These are phyloP conservation scores for Beauveria bassiana DNA, from an alignment of 2,329 filamentous ascomycete species.

Conservation along the genomic window DNA sequence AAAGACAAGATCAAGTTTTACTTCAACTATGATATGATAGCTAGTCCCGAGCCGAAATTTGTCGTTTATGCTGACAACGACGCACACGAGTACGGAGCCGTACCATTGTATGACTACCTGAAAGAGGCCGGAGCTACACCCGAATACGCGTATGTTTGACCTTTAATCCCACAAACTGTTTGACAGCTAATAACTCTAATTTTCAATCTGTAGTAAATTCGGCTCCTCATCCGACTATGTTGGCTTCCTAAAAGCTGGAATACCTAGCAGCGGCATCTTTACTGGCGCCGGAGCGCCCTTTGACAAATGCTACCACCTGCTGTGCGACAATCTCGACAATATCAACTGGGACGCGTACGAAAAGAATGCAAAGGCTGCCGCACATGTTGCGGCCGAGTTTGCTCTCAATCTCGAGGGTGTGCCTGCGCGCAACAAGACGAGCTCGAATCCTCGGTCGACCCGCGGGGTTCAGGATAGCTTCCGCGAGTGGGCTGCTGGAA, in stretches of 20 bases:
- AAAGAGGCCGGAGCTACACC: constrained; percentile 26
- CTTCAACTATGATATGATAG: constrained; percentile 67
- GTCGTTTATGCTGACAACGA: constrained; percentile 32
- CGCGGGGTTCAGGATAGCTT: constrained; percentile 20
- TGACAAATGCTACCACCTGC: constrained; percentile 33
- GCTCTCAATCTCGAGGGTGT: constrained; percentile 29
- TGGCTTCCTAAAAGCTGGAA: constrained; percentile 31
- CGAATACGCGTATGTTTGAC: constrained; percentile 22
- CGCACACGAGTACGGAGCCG: constrained; percentile 29
- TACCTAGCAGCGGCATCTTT: constrained; percentile 33
- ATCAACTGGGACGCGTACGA: constrained; percentile 34
- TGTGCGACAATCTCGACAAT: constrained; percentile 33
- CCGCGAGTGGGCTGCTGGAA: constrained; percentile 19
- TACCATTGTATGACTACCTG: constrained; percentile 28
- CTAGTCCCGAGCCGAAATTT: constrained; percentile 32
- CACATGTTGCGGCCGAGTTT: constrained; percentile 37
- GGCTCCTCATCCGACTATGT: constrained; percentile 33
- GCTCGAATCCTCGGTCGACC: constrained; percentile 19
- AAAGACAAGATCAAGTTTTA: constrained; percentile 54
- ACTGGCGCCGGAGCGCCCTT: constrained; percentile 28
- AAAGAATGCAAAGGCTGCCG: constrained; percentile 37
- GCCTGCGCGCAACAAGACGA: constrained; percentile 24
- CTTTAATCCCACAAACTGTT: not conserved
- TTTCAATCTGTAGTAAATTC: constrained; percentile 19
- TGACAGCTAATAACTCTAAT: not conserved